phyloP scores from a whole-genome alignment of 441 rosid species.

The Populus hybrid region DNA sequence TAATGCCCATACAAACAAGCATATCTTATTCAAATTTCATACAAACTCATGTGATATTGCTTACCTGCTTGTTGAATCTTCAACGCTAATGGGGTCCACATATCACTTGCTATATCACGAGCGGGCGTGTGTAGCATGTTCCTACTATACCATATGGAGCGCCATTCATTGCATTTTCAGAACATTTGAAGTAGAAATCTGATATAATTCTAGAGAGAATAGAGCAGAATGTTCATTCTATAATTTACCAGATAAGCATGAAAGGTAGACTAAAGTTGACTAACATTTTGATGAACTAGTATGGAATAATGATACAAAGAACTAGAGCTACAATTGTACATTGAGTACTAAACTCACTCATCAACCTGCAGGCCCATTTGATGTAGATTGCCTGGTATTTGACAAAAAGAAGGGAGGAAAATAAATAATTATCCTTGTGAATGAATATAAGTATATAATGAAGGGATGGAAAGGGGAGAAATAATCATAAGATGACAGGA shows the following conservation, averaged over 20 bases:
- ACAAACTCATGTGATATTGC: too few relatives aligned
- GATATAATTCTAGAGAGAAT: background rate
- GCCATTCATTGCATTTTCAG: too few relatives aligned
- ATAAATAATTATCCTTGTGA: background rate
- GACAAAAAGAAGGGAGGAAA: background rate
- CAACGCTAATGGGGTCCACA: too few relatives aligned
- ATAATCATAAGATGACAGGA: background rate
- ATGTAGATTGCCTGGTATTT: conserved; percentile 20
- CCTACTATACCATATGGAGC: too few relatives aligned
- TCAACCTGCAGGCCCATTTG: background rate
- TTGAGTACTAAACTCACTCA: too few relatives aligned
- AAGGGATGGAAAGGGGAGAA: background rate
- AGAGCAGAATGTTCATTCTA: background rate
- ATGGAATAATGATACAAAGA: background rate
- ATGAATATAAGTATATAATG: background rate
- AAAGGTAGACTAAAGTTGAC: background rate
- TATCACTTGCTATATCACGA: too few relatives aligned
- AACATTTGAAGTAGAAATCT: too few relatives aligned
- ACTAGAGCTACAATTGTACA: conserved; percentile 5
- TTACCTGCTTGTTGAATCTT: too few relatives aligned
- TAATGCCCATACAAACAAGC: too few relatives aligned
- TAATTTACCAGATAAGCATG: background rate
- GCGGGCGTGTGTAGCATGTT: too few relatives aligned
- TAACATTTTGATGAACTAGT: background rate
- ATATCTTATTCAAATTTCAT: too few relatives aligned